Evolutionary conservation across 2,329 filamentous ascomycete species (phyloP).

Genomic region (Annulohypoxylon truncatum): DNA sequence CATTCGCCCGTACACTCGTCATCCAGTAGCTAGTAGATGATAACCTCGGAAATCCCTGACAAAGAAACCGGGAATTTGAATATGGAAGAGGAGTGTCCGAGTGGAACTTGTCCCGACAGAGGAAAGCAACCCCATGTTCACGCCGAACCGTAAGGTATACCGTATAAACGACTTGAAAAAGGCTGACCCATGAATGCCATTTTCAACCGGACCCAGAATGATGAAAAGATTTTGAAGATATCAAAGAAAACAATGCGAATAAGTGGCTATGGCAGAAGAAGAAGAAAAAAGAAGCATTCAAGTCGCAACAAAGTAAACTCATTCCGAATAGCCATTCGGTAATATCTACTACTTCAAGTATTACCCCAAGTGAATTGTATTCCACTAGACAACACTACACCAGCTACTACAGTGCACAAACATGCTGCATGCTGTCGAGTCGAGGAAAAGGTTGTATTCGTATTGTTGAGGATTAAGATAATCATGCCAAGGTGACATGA

Average conservation of each 20-base stretch:
- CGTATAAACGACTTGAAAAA: slow-evolving; percentile 31
- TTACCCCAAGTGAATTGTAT: slow-evolving; percentile 19
- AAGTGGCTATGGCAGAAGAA: slow-evolving; percentile 17
- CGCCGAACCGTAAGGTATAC: slow-evolving; percentile 42
- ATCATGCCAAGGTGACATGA: slow-evolving; percentile 4
- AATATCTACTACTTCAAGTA: slow-evolving; percentile 18
- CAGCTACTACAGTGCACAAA: slow-evolving; percentile 19
- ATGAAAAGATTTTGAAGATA: slow-evolving; percentile 23
- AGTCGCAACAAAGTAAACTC: slow-evolving; percentile 14
- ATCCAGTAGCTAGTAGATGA: slow-evolving; percentile 23
- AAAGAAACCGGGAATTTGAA: slow-evolving; percentile 33
- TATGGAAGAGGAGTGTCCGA: slow-evolving; percentile 28
- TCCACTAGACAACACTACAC: slow-evolving; percentile 20
- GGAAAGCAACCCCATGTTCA: slow-evolving; percentile 37
- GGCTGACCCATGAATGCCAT: slow-evolving; percentile 38
- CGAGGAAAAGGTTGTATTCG: slow-evolving; percentile 20
- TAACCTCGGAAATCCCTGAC: slow-evolving; percentile 26
- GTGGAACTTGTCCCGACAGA: slow-evolving; percentile 24
- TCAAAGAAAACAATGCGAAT: slow-evolving; percentile 14
- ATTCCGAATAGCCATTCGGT: slow-evolving; percentile 14
- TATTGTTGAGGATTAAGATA: slow-evolving; percentile 1
- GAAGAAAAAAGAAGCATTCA: slow-evolving; percentile 16
- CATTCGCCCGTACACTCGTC: slow-evolving; percentile 23
- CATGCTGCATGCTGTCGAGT: slow-evolving; percentile 16
- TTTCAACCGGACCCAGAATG: slow-evolving; percentile 29